A percentile compares a stretch with the other conserved stretches of the same genome.
These are phyloP conservation scores for Xylaria castorea DNA, from an alignment of 495 filamentous ascomycete genomes.

Conservation along the genomic window DNA sequence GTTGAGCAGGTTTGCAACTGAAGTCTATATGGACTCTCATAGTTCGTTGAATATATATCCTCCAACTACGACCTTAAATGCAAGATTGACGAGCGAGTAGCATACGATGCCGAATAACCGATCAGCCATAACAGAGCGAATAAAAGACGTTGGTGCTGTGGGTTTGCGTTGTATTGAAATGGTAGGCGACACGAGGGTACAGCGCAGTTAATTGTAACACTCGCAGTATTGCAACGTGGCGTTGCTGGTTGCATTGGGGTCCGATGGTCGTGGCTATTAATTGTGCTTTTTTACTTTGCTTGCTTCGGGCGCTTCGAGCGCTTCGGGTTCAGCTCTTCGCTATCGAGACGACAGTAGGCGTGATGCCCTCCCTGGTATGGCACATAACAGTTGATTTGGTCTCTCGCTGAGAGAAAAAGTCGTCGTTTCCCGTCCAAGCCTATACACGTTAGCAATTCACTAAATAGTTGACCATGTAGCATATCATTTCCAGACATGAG, in stretches of 20 bases:
- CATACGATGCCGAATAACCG: slow-evolving; percentile 4
- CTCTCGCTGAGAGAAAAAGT: background rate
- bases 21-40: background rate
- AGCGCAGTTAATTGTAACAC: background rate
- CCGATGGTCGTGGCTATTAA: background rate
- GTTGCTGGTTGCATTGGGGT: background rate
- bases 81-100: background rate
- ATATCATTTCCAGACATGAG: background rate
- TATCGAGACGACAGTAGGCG: background rate
- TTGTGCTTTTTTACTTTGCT: background rate
- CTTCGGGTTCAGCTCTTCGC: background rate
- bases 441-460: slow-evolving; percentile 9
- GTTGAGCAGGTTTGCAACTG: background rate
- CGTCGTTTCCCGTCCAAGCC: background rate
- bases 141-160: background rate
- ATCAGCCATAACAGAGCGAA: background rate
- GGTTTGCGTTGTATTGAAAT: background rate
- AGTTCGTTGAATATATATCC: background rate
- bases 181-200: background rate
- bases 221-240: slow-evolving; percentile 1
- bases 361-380: background rate
- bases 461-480: background rate
- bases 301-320: background rate
- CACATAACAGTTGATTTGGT: background rate
- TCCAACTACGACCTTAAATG: background rate